phyloP scores from a whole-genome alignment of 2,329 filamentous ascomycete genomes.

The Nigrograna mackinnonii region DNA sequence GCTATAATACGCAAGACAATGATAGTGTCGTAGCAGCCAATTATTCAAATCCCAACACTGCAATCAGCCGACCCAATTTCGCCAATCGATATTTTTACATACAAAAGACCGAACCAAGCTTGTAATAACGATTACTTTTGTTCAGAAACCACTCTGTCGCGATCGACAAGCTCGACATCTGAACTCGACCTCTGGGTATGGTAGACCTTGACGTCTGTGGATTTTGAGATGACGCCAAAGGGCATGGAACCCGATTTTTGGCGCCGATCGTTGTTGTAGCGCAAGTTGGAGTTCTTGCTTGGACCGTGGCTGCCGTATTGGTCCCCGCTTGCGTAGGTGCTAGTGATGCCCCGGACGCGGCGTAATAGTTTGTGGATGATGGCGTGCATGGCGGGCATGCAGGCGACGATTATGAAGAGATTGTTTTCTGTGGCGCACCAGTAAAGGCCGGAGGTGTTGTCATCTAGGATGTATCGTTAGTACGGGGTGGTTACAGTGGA shows the following conservation, averaged over 20 bases:
- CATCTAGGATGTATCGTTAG: constrained; percentile 14
- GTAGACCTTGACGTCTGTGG: constrained; percentile 22
- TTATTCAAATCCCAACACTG: too few relatives aligned
- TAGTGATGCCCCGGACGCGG: constrained; percentile 11
- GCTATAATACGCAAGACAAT: too few relatives aligned
- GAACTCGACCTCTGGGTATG: constrained; percentile 14
- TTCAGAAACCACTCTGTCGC: too few relatives aligned
- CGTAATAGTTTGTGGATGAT: constrained; percentile 21
- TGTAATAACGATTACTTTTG: too few relatives aligned
- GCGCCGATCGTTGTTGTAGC: constrained; percentile 16
- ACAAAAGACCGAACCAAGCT: too few relatives aligned
- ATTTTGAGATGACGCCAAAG: constrained; percentile 23
- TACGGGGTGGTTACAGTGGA: background rate
- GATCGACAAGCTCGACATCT: constrained; percentile 21
- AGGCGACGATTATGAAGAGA: constrained; percentile 28
- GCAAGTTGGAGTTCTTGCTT: too few relatives aligned
- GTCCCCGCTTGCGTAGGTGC: constrained; percentile 17
- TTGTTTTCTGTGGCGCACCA: constrained; percentile 30
- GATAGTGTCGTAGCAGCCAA: too few relatives aligned
- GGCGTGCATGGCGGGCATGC: constrained; percentile 29
- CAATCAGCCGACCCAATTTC: too few relatives aligned
- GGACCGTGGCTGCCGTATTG: constrained; percentile 11
- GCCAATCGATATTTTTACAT: too few relatives aligned
- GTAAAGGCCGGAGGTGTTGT: constrained; percentile 26
- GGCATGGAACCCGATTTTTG: constrained; percentile 15